phyloP scores from a whole-genome alignment of 1,139 yeast species.

The Candida pseudocylindracea region DNA sequence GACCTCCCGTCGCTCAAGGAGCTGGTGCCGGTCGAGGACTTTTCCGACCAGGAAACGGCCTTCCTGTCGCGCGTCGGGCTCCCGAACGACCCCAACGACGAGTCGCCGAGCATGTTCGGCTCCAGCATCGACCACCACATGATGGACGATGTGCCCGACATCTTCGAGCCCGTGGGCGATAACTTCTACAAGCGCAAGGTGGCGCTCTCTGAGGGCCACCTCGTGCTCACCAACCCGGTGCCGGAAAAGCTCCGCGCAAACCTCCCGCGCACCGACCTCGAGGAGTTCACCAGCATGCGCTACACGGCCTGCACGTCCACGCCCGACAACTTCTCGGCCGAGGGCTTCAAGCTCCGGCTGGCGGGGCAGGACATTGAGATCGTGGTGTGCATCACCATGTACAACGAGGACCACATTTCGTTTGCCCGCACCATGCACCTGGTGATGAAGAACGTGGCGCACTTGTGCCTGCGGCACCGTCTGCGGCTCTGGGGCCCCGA shows the following conservation, averaged over 20 bases:
- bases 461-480: conserved; percentile 56
- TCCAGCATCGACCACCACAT: conserved; percentile 22
- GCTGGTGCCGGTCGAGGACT: conserved; percentile 13
- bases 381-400: conserved; percentile 84
- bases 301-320: conserved; percentile 86
- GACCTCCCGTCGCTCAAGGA: too few relatives aligned
- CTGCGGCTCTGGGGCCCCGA: conserved; percentile 87
- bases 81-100: conserved; percentile 11
- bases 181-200: conserved; percentile 26
- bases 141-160: conserved; percentile 19
- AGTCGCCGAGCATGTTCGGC: conserved; percentile 18
- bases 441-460: conserved; percentile 79
- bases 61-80: conserved; percentile 2
- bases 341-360: conserved; percentile 72
- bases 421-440: conserved; percentile 87
- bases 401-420: conserved; percentile 77
- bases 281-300: conserved; percentile 86
- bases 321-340: conserved; percentile 60
- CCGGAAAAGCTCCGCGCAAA: conserved; percentile 71
- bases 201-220: conserved; percentile 36
- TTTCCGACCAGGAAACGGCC: conserved; percentile 2
- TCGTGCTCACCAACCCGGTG: conserved; percentile 80
- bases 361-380: conserved; percentile 80
- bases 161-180: conserved; percentile 16
- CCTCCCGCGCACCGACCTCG: conserved; percentile 57